These are phyloP conservation scores for Aspergillus niger DNA, from an alignment of 2,329 filamentous ascomycete species.

Conservation along the genomic window DNA sequence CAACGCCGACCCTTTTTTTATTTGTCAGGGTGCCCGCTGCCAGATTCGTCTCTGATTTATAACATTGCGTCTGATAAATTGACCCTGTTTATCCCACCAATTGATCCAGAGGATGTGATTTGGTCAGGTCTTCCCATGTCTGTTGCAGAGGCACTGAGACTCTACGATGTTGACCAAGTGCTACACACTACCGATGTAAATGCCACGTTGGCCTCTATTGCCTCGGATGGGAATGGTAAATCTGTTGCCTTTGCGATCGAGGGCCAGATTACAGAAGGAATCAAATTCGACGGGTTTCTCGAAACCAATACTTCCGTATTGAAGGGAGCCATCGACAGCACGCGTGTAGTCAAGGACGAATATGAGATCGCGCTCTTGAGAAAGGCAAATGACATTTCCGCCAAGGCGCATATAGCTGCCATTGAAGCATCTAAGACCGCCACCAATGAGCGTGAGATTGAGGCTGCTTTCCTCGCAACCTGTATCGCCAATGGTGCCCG, in stretches of 20 bases:
- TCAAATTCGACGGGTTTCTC: conserved; percentile 71
- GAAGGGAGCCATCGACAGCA: conserved; percentile 72
- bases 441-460: conserved; percentile 77
- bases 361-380: conserved; percentile 83
- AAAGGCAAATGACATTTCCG: conserved; percentile 77
- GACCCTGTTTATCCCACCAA: conserved; percentile 86
- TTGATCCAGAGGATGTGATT: conserved; percentile 83
- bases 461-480: conserved; percentile 72
- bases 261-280: conserved; percentile 70
- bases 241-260: conserved; percentile 73
- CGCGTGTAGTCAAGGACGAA: conserved; percentile 79
- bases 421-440: conserved; percentile 65
- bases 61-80: conserved; percentile 72
- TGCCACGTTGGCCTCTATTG: conserved; percentile 61
- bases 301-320: conserved; percentile 64
- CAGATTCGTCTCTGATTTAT: conserved; percentile 80
- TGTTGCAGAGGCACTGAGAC: conserved; percentile 69
- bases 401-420: conserved; percentile 73
- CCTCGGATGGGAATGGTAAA: conserved; percentile 38
- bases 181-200: conserved; percentile 74
- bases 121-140: conserved; percentile 89
- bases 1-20: conserved; percentile 96
- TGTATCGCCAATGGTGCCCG: conserved; percentile 74
- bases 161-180: conserved; percentile 82
- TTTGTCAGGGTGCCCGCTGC: conserved; percentile 78